phyloP scores from a whole-genome alignment of 495 filamentous ascomycete genomes.

The Penicillium maclennaniae region DNA sequence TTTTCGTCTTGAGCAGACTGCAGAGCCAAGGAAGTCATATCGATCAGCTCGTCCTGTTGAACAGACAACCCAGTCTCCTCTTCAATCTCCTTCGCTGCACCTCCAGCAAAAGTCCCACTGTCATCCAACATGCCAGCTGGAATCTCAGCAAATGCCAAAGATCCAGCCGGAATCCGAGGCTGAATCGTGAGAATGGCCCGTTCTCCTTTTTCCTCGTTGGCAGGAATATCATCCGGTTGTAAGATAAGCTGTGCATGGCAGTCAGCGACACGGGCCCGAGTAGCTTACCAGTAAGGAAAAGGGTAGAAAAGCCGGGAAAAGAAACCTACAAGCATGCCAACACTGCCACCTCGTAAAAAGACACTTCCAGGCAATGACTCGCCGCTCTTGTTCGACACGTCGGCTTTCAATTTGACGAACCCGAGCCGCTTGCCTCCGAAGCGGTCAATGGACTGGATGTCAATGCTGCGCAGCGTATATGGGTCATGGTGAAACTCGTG shows the following conservation, averaged over 20 bases:
- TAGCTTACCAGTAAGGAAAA: not conserved
- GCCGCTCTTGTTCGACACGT: conserved; percentile 58
- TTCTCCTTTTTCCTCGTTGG: conserved; percentile 45
- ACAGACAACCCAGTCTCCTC: conserved; percentile 74
- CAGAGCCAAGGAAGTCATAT: conserved; percentile 63
- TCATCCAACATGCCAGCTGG: conserved; percentile 91
- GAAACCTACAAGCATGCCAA: conserved; percentile 67
- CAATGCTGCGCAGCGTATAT: conserved; percentile 65
- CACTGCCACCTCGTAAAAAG: conserved; percentile 77
- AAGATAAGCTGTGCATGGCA: conserved; percentile 52
- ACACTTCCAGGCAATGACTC: conserved; percentile 71
- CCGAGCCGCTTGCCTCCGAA: conserved; percentile 64
- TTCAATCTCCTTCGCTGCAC: conserved; percentile 75
- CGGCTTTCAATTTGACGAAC: conserved; percentile 72
- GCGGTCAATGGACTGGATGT: conserved; percentile 70
- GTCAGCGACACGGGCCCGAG: not conserved
- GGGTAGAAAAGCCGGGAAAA: not conserved
- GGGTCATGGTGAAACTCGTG: conserved; percentile 72
- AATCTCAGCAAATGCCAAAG: conserved; percentile 70
- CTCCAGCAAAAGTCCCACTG: conserved; percentile 67
- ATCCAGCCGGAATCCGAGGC: conserved; percentile 75
- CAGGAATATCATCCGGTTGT: conserved; percentile 60
- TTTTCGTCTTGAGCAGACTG: conserved; percentile 23
- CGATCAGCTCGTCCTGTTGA: conserved; percentile 53
- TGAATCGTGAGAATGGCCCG: conserved; percentile 78